Percentiles rank a stretch among this genome's conserved stretches.
phyloP scores from a whole-genome alignment of 805 yeast species.

The Wickerhamomyces sydowiorum region DNA sequence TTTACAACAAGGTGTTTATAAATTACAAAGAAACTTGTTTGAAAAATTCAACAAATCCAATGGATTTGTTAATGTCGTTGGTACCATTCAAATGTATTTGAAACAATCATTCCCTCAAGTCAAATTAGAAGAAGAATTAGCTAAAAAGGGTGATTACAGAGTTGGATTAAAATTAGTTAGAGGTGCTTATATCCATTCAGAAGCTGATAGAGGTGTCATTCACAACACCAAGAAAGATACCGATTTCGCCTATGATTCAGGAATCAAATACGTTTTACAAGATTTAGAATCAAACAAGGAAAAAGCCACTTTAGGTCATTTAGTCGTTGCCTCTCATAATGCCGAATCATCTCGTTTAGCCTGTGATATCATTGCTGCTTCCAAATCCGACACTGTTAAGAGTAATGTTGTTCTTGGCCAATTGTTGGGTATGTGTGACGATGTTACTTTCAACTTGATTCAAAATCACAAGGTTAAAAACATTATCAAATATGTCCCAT shows the following conservation, averaged over 20 bases:
- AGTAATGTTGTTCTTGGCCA: constrained; percentile 82
- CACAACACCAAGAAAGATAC: constrained; percentile 74
- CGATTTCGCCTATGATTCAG: constrained; percentile 70
- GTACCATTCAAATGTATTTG: constrained; percentile 91
- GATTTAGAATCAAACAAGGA: constrained; percentile 35
- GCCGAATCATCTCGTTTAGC: constrained; percentile 70
- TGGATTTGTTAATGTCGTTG: constrained; percentile 64
- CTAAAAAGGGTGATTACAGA: constrained; percentile 54
- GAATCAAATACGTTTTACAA: constrained; percentile 56
- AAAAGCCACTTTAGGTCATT: constrained; percentile 57
- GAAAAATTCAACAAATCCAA: constrained; percentile 59
- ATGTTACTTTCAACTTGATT: constrained; percentile 71
- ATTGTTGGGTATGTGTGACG: constrained; percentile 93
- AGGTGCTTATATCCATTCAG: constrained; percentile 94
- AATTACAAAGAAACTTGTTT: constrained; percentile 78
- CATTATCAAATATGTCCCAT: constrained; percentile 90
- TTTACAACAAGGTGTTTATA: constrained; percentile 87
- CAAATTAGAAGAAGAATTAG: constrained; percentile 56
- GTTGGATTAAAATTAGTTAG: constrained; percentile 87
- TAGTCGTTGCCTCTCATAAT: constrained; percentile 91
- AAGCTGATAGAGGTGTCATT: constrained; percentile 67
- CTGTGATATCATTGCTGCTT: constrained; percentile 42
- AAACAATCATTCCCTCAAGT: constrained; percentile 63
- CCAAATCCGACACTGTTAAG: constrained; percentile 25
- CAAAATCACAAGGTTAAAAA: constrained; percentile 59